Base-by-base conservation (phyloP, 1,139 yeast genomes). In the Magnusiomyces suaveolens region DNA sequence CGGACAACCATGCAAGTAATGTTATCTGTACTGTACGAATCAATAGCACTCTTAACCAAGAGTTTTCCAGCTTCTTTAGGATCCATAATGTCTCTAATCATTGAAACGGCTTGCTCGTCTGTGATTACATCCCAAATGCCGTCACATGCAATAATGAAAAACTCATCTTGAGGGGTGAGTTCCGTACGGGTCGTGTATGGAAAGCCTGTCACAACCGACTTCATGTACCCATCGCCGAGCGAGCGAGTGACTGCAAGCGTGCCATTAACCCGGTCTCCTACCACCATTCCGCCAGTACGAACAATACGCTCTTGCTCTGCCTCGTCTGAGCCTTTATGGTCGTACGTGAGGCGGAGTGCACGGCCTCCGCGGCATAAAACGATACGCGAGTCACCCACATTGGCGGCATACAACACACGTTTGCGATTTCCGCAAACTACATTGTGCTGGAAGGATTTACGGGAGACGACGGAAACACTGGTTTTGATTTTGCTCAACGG, bases 231-330 rank as follows among this genome's bases (percentile, higher is more conserved):
- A 69, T 92, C 98, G n/a, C 98, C 99, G 46, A 92, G 75, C 1
- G 97, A 85, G 59, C 99, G 75, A 1, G 97, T 88, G 20, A 92
- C 96, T 0, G 98, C 97, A 54, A 94, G 75, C 66, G 94, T 90
- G 3, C 98, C 98, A 67, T 90, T 92, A 43, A 92, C 98, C 61
- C 99, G 78, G 62, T 88, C 86, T 64, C 88, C 88, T 79, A 94
- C 79, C 56, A 92, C 81, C 41, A 92, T 72, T 0, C 98, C 98
- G 1, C 98, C 98, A 3, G 80, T 76, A 52, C 82, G 78, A 54
- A 81, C 78, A 21, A 92, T 84, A 59, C 98, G 77, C 60, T 79
- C 80, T 57, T 84, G 79, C 66, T 92, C 98, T 64, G 81, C 73
- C 10, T 72, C 69, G 69, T 94, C 99, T 1, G 87, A 79, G 1